Conservation (phyloP, 257 asterid species). For the Jaltomata sinuosa region DNA sequence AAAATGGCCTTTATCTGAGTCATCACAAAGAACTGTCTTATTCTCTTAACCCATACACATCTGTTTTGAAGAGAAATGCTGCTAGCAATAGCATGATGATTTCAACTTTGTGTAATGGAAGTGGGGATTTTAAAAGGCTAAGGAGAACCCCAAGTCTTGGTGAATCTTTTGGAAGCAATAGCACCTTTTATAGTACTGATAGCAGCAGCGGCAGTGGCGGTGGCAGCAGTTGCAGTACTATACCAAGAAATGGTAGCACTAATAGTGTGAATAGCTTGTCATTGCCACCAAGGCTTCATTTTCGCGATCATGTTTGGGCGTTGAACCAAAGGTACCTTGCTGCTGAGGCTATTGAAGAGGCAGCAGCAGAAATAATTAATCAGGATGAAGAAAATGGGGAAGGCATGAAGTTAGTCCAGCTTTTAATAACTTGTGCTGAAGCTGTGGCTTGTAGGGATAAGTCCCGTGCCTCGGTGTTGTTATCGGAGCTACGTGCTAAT, state of each 20-base stretch:
- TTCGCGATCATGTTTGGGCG: constrained; percentile 61
- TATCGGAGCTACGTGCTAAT: constrained; percentile 52
- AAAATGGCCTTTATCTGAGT: neutral
- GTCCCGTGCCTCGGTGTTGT: constrained; percentile 46
- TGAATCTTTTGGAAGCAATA: constrained; percentile 19
- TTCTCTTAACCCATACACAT: constrained; percentile 7
- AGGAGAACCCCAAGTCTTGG: constrained; percentile 25
- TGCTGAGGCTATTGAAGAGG: constrained; percentile 51
- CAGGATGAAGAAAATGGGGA: constrained; percentile 23
- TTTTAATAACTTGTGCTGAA: constrained; percentile 69
- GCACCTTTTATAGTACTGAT: neutral
- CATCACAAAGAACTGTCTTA: neutral
- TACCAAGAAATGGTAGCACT: constrained; percentile 30
- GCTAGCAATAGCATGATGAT: constrained; percentile 27
- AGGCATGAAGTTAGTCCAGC: constrained; percentile 57
- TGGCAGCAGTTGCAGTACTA: constrained; percentile 4
- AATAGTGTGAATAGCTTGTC: constrained; percentile 32
- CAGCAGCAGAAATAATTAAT: constrained; percentile 14
- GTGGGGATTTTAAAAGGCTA: constrained; percentile 31
- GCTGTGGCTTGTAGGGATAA: constrained; percentile 77
- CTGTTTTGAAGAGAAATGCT: constrained; percentile 20
- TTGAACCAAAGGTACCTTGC: constrained; percentile 51
- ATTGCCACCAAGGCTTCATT: constrained; percentile 22
- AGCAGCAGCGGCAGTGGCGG: constrained; percentile 8
- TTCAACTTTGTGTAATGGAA: constrained; percentile 25